Base-by-base conservation (phyloP, 192 early-diverging fungal species). In the Rhizophagus sp. region DNA sequence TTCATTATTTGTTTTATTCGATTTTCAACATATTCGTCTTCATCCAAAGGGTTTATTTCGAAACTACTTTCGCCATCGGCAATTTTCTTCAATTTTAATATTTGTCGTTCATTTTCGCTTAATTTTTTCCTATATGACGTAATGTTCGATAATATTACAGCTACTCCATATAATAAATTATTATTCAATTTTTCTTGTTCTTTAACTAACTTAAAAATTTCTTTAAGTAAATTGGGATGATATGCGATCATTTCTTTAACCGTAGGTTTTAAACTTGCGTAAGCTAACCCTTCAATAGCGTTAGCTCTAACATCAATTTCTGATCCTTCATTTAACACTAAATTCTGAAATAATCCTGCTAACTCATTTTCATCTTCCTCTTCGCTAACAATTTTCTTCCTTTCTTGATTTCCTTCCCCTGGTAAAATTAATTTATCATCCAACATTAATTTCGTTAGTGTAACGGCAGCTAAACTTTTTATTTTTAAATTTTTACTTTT, bases 271-370 rank as follows among this genome's bases (percentile, higher is more conserved):
- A 95, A 86, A 63, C 92, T 91, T 25, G 96, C 85, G 78, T 96
- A 98, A 12, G 94, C 92, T 9, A 98, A 84, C 2, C 93, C 92
- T 82, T 98, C 97, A 2, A 93, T 84, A 8, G 92, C 93, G 49
- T 88, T 87, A 30, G 88, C 64, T 11, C 87, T 79, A 9, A 88
- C 84, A 13, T 78, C 78, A 0, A 67, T 57, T 64, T 81, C 83
- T 1, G 80, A 72, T 33, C 84, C 75, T 27, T 80, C 72, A 33
- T 85, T 77, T 30, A 87, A 87, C 10, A 95, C 72, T n/a, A 87
- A 81, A 19, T 75, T 76, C 33, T 86, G 87, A 78, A 95, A 92
- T 24, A 87, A 78, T 50, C 88, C 89, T 2, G 86, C 87, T 17
- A 91, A 82, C 6, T 61, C 64, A 47, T 57, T 85, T 47, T 82